Conservation (phyloP, 176 grass and related monocot species). For the Puccinellia tenuiflora region DNA sequence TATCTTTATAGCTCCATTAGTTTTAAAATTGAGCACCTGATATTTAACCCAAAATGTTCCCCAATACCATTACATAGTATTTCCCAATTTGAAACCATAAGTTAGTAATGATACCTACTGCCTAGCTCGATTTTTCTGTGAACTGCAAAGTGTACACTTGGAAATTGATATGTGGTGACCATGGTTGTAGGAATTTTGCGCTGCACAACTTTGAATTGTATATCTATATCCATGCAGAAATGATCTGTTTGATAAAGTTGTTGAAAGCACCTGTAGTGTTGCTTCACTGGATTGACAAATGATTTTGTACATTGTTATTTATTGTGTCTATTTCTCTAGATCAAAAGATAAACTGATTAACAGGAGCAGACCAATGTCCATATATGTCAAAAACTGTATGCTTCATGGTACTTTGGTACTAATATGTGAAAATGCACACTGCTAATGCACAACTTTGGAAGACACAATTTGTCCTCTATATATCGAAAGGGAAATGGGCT, state of each 20-base stretch:
- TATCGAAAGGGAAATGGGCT: neutral
- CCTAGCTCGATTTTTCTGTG: neutral
- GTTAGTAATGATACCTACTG: neutral
- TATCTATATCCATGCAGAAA: neutral
- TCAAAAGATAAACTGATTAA: neutral
- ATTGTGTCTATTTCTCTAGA: conserved; percentile 7
- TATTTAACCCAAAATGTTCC: neutral
- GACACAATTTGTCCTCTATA: neutral
- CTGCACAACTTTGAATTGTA: neutral
- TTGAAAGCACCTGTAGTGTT: neutral
- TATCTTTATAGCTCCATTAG: neutral
- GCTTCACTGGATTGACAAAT: neutral
- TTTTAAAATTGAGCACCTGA: neutral
- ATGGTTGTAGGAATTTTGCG: neutral
- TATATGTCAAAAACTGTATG: neutral
- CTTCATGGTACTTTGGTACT: neutral
- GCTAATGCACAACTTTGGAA: neutral
- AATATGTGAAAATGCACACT: neutral
- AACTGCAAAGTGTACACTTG: neutral
- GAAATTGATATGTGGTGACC: neutral
- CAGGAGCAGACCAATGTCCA: neutral
- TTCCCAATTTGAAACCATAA: neutral
- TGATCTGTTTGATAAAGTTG: neutral
- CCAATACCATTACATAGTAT: neutral
- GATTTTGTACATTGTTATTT: neutral